Evolutionary conservation across 1,284 basidiomycete species (phyloP), one percentile per base, ranked within the genome.

Genomic region (Cutaneotrichosporon sp.): DNA sequence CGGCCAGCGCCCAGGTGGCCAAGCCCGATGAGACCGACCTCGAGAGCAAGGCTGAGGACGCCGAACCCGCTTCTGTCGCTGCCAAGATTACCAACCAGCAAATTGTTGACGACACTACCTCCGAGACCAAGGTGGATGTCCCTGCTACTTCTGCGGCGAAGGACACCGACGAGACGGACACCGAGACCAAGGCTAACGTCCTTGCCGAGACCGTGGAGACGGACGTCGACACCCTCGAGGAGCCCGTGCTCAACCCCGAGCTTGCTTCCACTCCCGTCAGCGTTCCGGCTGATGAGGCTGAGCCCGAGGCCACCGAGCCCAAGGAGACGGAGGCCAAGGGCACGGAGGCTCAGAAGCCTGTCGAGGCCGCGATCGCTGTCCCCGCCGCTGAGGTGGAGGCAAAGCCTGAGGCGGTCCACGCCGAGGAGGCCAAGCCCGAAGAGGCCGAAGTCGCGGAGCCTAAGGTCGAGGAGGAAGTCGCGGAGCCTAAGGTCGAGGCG

Each of bases 351-450:
- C n/a, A 55, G 42, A 52, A 42, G 18, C 51, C 50, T 7, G 36
- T 46, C 30, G 52, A 57, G 36, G 36, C 53, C 22, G 36, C 34
- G 46, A 42, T 34, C 22, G 30, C 34, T n/a, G 40, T 36, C 21
- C 30, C 32, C 9, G 32, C 31, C 34, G 18, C 34, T 32, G 31
- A 56, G 53, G 40, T 18, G 13, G 46, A n/a, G 30, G 53, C 46
- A 34, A n/a, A 9, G 14, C 40, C 7, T 32, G 38, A 46, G 51
- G 42, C 11, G 40, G 6, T 13, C 40, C 18, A 56, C 46, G 56
- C 38, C 34, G 38, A 60, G 59, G 36, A 46, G 50, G 59, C 59
- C 21, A 30, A 36, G 47, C n/a, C 21, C 18, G 49, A 46, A 9
- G 47, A 31, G 11, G 32, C 21, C 18, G 21, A 26, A 31, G 36